Percentiles rank a stretch among this genome's conserved stretches.
Conservation (phyloP, 179 eudicot genomes). For the Vitellaria paradoxa region DNA sequence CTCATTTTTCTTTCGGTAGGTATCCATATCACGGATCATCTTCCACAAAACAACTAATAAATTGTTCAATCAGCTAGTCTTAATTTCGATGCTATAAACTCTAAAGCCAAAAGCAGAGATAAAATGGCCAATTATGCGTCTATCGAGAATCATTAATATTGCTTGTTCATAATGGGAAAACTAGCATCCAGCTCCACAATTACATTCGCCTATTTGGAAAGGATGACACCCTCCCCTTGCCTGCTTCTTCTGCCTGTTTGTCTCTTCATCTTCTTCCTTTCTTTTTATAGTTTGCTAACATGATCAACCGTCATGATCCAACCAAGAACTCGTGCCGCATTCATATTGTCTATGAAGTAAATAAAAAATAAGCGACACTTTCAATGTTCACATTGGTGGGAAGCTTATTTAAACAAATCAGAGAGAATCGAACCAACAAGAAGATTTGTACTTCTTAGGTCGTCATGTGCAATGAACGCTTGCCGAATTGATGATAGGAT, state of each 20-base stretch:
- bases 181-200: conserved; percentile 78
- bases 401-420: neutral
- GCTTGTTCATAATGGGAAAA: too few relatives aligned
- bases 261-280: conserved; percentile 96
- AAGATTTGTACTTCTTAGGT: conserved; percentile 90
- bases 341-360: conserved; percentile 63
- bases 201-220: conserved; percentile 88
- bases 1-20: neutral
- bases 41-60: neutral
- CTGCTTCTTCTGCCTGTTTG: conserved; percentile 72
- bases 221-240: conserved; percentile 91
- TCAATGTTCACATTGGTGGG: too few relatives aligned
- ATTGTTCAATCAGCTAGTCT: too few relatives aligned
- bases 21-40: neutral
- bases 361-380: neutral
- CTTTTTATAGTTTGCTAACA: conserved; percentile 76
- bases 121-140: too few relatives aligned
- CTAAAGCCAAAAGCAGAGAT: too few relatives aligned
- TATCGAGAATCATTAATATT: too few relatives aligned
- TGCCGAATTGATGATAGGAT: neutral
- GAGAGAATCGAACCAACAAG: conserved; percentile 69
- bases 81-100: neutral
- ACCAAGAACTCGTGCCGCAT: conserved; percentile 81
- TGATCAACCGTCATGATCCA: conserved; percentile 89
- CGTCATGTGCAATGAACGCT: conserved; percentile 78